Evolutionary conservation across 768 basidiomycete genomes (phyloP), one percentile per base, ranked within the genome.

Genomic region (Termitomyces sp.): DNA sequence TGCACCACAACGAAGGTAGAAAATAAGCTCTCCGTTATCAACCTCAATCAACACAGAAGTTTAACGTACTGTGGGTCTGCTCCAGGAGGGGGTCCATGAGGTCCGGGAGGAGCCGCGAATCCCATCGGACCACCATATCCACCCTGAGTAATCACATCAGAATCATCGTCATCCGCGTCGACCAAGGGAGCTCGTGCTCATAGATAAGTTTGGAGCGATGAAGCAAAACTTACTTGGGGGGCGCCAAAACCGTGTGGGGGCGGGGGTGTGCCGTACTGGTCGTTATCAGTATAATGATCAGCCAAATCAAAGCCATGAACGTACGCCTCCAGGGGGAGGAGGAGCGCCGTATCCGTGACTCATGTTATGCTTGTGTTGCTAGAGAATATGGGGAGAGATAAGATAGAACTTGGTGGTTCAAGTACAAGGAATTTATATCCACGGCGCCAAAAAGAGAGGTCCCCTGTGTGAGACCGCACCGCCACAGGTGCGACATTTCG

Each of bases 61-160:
- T 45, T 18, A 12, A 74, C 87, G 69, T 64, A 93, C 91, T 88
- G 83, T 27, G 89, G 89, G 57, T 93, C 91, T 15, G 85, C 85
- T 33, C 87, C 89, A 12, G 84, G 79, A 6, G 86, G 87, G 3
- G 84, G 76, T 8, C 76, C 81, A 16, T 68, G 68, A 20, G 65
- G 70, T 1, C 71, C 73, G 1, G 68, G 70, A 49, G 70, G 70
- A 15, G 74, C 61, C 11, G 70, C 65, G 59, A 79, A 78, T 27
- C 77, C 76, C 53, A 54, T 54, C 12, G 53, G 53, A 31, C 76
- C 76, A 33, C 71, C 73, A 49, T 78, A 77, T 30, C 68, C 68
- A 22, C 55, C 51, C 76, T 76, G 18, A 54, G 15, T 33, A 45
- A 27, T 8, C 31, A 57, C 33, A 34, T 44, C 34, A 58, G 44